Base-by-base conservation (phyloP, 352 stramenopile species). In the Globisporangium polare region DNA sequence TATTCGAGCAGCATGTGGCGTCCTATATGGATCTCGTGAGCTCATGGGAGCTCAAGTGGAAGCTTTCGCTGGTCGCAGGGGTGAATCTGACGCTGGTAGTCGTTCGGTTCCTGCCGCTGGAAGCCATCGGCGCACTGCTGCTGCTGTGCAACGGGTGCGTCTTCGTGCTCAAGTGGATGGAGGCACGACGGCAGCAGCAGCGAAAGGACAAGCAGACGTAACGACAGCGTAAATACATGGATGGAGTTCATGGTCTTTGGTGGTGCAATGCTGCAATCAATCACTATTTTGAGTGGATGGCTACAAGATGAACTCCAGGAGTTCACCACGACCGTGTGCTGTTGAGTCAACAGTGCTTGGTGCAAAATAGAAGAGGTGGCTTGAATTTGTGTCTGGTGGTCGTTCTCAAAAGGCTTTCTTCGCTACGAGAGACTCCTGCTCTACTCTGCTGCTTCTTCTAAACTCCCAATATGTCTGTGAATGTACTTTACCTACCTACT, bases 31-130 rank as follows among this genome's bases (percentile, higher is more conserved):
- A 49, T 18, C 20, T 29, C 12, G 22, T 47, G 1, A n/a, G 31
- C 37, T 42, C 60, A 13, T 66, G 41, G 41, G 42, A 55, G n/a
- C 37, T 37, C 6, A 57, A 53, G 42, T 50, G 52, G 52, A 66
- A 66, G 52, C n/a, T 62, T 8, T 35, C 18, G 29, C 2, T 62
- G 33, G 9, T 67, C 20, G 43, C 39, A 1, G 33, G 35, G 13
- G 29, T 61, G 41, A 66, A 66, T 41, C 15, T 20, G 39, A 4
- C 41, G 27, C 37, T 64, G 10, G 9, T 59, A 39, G 41, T 26
- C 26, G 18, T 64, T 31, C 58, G 58, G 5, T 33, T 37, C 13
- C 39, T 58, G 37, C 58, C 58, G 6, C 41, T 58, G 26, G 37
- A 7, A 29, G 17, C n/a, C 35, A 51, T 64, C 17, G 39, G 37